Conservation (phyloP, 164 flowering plant species). For the Amborella trichopoda region DNA sequence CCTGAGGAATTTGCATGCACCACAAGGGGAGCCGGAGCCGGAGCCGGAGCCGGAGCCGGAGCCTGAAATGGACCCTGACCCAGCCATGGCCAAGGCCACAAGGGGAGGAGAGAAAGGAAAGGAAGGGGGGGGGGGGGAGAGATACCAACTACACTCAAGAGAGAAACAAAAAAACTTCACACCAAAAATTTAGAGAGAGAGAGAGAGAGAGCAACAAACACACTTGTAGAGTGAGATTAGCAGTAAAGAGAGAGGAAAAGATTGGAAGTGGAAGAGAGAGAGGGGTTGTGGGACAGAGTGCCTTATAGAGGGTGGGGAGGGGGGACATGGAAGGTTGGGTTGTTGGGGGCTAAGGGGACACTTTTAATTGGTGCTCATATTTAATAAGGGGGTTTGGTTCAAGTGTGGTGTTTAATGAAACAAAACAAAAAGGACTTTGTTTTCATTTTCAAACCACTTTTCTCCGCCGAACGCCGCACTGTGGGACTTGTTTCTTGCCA, state of each 20-base stretch:
- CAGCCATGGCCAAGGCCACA: no score
- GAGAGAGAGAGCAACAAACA: no score
- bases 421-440: background rate
- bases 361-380: slow-evolving; percentile 24
- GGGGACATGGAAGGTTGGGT: slow-evolving; percentile 36
- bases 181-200: no score
- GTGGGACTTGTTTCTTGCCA: no score
- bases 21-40: slow-evolving; percentile 77
- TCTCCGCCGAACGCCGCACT: slow-evolving; percentile 93
- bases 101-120: background rate
- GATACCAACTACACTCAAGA: no score
- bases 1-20: slow-evolving; percentile 94
- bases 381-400: background rate
- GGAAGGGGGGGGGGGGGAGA: slow-evolving; percentile 7
- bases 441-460: slow-evolving; percentile 2
- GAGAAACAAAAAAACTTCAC: no score
- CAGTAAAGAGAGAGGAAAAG: no score
- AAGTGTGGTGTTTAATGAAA: slow-evolving; percentile 5
- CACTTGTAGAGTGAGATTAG: no score
- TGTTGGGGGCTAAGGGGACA: slow-evolving; percentile 75
- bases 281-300: slow-evolving; percentile 10
- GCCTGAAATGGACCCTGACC: no score
- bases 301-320: slow-evolving; percentile 22
- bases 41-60: no score
- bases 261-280: background rate